A percentile compares a stretch with the other conserved stretches of the same genome.
These are phyloP conservation scores for Endoconidiophora polonica DNA, from an alignment of 2,329 filamentous ascomycete genomes.

Conservation along the genomic window DNA sequence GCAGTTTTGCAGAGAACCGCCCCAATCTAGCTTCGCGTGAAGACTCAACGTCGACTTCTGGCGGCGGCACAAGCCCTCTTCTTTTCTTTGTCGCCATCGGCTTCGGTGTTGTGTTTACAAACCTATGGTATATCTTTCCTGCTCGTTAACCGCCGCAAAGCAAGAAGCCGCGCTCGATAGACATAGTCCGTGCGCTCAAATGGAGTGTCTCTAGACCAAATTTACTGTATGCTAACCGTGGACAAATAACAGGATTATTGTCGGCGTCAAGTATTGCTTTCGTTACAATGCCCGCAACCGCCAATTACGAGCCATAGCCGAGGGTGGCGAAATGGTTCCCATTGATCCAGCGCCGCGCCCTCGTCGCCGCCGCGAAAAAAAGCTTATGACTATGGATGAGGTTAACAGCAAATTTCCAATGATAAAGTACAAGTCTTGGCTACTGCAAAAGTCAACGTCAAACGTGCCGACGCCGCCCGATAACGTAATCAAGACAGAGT, in stretches of 20 bases:
- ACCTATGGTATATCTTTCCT: conserved; percentile 57
- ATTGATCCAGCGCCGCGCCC: conserved; percentile 70
- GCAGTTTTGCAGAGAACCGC: no score
- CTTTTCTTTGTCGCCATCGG: conserved; percentile 86
- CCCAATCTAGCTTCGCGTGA: conserved; percentile 3
- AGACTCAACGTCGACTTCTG: conserved; percentile 14
- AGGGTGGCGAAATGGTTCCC: conserved; percentile 78
- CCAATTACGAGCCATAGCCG: conserved; percentile 55
- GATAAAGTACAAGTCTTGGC: conserved; percentile 93
- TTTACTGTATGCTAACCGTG: neutral
- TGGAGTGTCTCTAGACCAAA: neutral
- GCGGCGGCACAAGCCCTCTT: conserved; percentile 26
- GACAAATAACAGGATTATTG: conserved; percentile 66
- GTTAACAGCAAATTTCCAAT: conserved; percentile 95
- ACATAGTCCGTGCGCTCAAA: conserved; percentile 1
- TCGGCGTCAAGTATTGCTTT: conserved; percentile 98
- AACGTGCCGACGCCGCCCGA: conserved; percentile 15
- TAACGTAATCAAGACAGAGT: no score
- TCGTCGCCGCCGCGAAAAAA: conserved; percentile 83
- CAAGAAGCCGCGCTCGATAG: conserved; percentile 8
- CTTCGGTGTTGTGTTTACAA: conserved; percentile 96
- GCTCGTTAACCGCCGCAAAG: neutral
- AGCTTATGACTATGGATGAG: conserved; percentile 97
- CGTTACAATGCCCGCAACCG: conserved; percentile 92
- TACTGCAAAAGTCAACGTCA: conserved; percentile 30